phyloP scores from a whole-genome alignment of 768 basidiomycete species.

The Suillus paluster region DNA sequence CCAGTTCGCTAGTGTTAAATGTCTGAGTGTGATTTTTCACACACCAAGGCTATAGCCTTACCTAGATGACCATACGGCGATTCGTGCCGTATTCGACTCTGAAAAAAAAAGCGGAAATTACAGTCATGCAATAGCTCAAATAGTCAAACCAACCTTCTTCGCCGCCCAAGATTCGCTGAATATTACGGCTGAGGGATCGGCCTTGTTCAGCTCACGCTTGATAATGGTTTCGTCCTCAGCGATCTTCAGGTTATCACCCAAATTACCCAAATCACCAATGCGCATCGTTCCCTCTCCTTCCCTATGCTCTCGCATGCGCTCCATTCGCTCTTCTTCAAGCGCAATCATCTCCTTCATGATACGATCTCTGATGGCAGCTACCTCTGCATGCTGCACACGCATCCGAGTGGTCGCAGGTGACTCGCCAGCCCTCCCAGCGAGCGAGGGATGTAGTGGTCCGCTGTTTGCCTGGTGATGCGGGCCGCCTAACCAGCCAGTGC shows the following conservation, averaged over 20 bases:
- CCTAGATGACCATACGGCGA: slow-evolving; percentile 98
- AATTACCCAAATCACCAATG: slow-evolving; percentile 52
- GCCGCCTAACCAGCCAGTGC: slow-evolving; percentile 54
- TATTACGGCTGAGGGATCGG: slow-evolving; percentile 93
- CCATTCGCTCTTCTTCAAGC: slow-evolving; percentile 95
- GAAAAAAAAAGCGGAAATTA: slow-evolving; percentile 3
- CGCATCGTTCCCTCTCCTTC: slow-evolving; percentile 72
- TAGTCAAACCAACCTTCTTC: slow-evolving; percentile 70
- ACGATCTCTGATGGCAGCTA: slow-evolving; percentile 86
- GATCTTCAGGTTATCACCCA: slow-evolving; percentile 60
- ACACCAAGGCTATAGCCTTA: slow-evolving; percentile 34
- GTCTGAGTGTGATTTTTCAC: not conserved
- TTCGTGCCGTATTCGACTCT: slow-evolving; percentile 88
- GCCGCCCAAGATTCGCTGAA: slow-evolving; percentile 94
- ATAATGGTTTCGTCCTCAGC: slow-evolving; percentile 95
- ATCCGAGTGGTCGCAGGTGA: slow-evolving; percentile 52
- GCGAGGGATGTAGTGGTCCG: slow-evolving; percentile 36
- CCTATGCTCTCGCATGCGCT: slow-evolving; percentile 77
- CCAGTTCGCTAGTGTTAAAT: slow-evolving; percentile 59
- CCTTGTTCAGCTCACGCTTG: slow-evolving; percentile 89
- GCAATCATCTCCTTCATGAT: slow-evolving; percentile 99
- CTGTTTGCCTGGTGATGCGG: slow-evolving; percentile 22
- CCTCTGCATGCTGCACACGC: slow-evolving; percentile 81
- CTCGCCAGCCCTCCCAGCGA: slow-evolving; percentile 30
- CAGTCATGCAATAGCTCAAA: slow-evolving; percentile 11